phyloP scores from a whole-genome alignment of 2,329 filamentous ascomycete genomes.

The Tolypocladium inflatum region DNA sequence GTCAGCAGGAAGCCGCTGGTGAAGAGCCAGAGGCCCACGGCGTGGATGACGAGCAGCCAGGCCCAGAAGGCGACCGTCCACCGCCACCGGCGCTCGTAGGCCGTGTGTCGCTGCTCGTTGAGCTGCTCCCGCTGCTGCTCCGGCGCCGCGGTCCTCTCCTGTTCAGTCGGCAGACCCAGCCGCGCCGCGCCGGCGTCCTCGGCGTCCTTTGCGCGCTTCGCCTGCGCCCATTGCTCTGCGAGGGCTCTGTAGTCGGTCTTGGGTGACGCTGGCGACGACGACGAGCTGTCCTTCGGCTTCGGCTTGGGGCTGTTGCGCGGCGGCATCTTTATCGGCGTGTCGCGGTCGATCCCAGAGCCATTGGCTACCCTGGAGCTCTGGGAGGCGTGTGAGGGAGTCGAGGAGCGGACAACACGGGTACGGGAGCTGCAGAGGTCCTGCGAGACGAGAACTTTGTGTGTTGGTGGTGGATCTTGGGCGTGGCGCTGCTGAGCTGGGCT shows the following conservation, averaged over 20 bases:
- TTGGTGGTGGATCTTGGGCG: not conserved
- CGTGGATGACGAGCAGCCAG: conserved; percentile 65
- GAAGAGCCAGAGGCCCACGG: conserved; percentile 79
- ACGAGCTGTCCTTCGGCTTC: conserved; percentile 13
- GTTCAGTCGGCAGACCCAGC: conserved; percentile 19
- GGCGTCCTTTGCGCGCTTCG: conserved; percentile 38
- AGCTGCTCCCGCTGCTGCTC: conserved; percentile 36
- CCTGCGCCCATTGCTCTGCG: conserved; percentile 42
- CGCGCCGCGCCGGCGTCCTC: conserved; percentile 24
- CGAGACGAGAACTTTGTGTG: not conserved
- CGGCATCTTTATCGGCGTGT: conserved; percentile 15
- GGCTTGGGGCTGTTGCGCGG: conserved; percentile 12
- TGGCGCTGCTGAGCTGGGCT: not conserved
- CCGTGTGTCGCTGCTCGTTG: conserved; percentile 36
- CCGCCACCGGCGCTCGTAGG: conserved; percentile 43
- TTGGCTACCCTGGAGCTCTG: conserved; percentile 12
- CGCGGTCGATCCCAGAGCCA: conserved; percentile 12
- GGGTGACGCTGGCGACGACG: conserved; percentile 4
- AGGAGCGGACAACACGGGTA: not conserved
- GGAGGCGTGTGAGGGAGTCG: not conserved
- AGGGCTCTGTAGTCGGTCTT: conserved; percentile 42
- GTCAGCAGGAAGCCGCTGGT: conserved; percentile 92
- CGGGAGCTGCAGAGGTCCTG: not conserved
- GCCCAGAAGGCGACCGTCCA: conserved; percentile 60
- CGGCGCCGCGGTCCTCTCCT: conserved; percentile 25